Base-by-base conservation (phyloP, 2,329 filamentous ascomycete genomes). In the Paecilomyces fulvus region DNA sequence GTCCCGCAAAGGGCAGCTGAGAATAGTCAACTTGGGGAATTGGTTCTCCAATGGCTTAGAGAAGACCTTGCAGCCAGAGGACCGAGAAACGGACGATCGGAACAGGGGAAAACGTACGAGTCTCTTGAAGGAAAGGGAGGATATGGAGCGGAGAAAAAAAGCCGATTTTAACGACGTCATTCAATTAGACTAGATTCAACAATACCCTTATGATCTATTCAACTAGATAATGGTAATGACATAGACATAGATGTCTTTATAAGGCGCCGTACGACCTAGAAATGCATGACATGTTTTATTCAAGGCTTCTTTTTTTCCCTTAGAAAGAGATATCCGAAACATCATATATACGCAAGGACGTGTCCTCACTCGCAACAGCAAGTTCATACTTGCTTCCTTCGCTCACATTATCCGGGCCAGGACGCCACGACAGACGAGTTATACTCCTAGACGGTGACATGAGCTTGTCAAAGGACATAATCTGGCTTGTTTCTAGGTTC, bases 41-140 rank as follows among this genome's bases (percentile, higher is more conserved):
- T 99, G 60, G 94, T 97, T 30, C 77, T 99, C 63, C 80, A 80
- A 55, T 99, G 94, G 94, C 77, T 99, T 71, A 84, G 84, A 68
- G 83, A 88, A 59, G 92, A 97, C 74, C 73, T 96, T 60, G 77
- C 80, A 63, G 86, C 88, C 62, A 79, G 92, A 62, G 92, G 92
- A 0, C 92, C 92, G 2, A 79, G 92, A 51, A 88, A 75, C 82
- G 59, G 83, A 77, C 49, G 81, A 77, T 82, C 67, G 1, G 67
- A 67, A 28, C 74, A 81, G 65, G 77, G 70, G 0, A 79, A 75
- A 59, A 75, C 78, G 4, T 80, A 87, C 64, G 73, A 79, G 64
- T 77, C 72, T 55, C 68, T 76, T 1, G 80, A 83, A 52, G 83
- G 83, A 1, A 79, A 82, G 63, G 85, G 84, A 10, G 85, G 85